These are phyloP conservation scores for Iris pallida DNA, from an alignment of 116 monocot genomes.

Conservation along the genomic window DNA sequence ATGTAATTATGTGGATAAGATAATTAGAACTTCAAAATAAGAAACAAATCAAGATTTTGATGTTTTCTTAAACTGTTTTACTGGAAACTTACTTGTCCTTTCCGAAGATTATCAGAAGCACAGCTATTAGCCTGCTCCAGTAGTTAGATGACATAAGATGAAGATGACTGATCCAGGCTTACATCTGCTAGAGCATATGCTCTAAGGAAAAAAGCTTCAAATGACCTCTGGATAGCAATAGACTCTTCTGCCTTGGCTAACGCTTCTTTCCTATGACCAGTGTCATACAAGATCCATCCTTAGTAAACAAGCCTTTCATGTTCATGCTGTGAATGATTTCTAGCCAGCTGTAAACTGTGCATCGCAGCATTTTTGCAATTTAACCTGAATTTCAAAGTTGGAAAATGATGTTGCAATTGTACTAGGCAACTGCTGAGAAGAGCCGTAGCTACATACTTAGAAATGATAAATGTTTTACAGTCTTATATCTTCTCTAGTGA, in stretches of 20 bases:
- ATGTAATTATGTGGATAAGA: not conserved
- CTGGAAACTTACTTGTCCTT: slow-evolving; percentile 63
- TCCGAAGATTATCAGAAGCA: slow-evolving; percentile 85
- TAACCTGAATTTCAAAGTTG: slow-evolving; percentile 37
- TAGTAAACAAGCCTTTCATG: slow-evolving; percentile 90
- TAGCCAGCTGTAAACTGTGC: slow-evolving; percentile 67
- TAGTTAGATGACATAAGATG: slow-evolving; percentile 58
- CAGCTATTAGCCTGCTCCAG: slow-evolving; percentile 77
- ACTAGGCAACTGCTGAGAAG: not conserved
- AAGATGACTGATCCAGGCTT: slow-evolving; percentile 43
- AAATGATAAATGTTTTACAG: no score
- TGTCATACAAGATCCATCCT: slow-evolving; percentile 94
- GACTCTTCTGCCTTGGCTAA: slow-evolving; percentile 86
- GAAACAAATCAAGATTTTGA: not conserved
- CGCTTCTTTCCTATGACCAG: slow-evolving; percentile 83
- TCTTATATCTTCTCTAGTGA: no score
- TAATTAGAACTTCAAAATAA: not conserved
- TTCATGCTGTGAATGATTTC: slow-evolving; percentile 63
- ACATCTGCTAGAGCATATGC: slow-evolving; percentile 85
- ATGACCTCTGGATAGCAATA: slow-evolving; percentile 73
- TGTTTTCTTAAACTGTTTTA: not conserved
- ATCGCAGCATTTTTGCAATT: slow-evolving; percentile 89
- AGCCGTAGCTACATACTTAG: no score
- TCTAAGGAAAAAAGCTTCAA: slow-evolving; percentile 92
- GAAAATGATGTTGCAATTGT: not conserved